Conservation (phyloP, 2,329 filamentous ascomycete genomes). For the Cadophora luteo-olivacea region DNA sequence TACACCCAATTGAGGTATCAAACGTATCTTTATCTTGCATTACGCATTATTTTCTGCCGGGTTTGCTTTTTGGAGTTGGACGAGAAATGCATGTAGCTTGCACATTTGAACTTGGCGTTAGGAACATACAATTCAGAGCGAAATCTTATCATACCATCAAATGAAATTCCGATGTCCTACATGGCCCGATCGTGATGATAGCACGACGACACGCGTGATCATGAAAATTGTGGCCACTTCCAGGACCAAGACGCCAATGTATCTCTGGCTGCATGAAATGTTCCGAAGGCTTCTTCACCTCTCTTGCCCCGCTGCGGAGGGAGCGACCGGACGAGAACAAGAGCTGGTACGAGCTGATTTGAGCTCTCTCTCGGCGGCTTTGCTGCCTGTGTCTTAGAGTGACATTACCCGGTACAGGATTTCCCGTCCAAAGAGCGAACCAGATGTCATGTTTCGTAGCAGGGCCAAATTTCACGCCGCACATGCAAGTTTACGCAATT, state of each 20-base stretch:
- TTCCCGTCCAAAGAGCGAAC: too few relatives aligned
- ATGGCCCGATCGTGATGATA: too few relatives aligned
- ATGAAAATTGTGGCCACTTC: too few relatives aligned
- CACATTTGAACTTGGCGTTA: not conserved
- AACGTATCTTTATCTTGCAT: not conserved
- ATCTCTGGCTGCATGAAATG: too few relatives aligned
- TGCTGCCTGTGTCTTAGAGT: not conserved
- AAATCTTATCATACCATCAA: not conserved
- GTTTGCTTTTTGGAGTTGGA: not conserved
- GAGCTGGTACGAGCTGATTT: not conserved
- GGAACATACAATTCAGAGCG: not conserved
- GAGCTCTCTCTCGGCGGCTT: not conserved
- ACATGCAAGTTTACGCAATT: too few relatives aligned
- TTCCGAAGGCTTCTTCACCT: too few relatives aligned
- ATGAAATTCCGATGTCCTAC: constrained; percentile 38
- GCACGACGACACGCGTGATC: too few relatives aligned
- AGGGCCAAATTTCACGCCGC: too few relatives aligned
- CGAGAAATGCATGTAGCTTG: constrained; percentile 1
- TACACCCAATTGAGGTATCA: not conserved
- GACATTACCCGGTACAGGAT: not conserved
- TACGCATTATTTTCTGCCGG: not conserved
- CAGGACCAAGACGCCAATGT: too few relatives aligned
- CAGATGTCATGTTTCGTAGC: too few relatives aligned
- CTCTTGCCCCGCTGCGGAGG: too few relatives aligned
- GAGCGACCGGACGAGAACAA: too few relatives aligned